A percentile compares a stretch with the other conserved stretches of the same genome.
Evolutionary conservation across 2,329 filamentous ascomycete genomes (phyloP).

Genomic region (Epichloe glyceriae): DNA sequence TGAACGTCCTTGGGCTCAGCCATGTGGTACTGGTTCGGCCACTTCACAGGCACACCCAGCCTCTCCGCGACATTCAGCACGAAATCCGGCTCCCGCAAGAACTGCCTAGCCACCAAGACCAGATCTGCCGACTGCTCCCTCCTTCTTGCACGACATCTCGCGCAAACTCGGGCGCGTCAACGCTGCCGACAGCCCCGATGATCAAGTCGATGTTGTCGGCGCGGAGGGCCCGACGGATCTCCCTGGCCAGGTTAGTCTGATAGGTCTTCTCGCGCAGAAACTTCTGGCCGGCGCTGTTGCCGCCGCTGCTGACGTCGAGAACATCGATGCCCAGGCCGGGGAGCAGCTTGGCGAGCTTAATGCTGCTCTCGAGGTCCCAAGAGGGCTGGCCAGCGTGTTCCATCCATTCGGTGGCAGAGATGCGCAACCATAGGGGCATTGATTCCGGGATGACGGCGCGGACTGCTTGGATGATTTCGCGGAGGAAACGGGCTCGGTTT

Average conservation of each 20-base stretch:
- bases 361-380: constrained; percentile 22
- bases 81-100: constrained; percentile 71
- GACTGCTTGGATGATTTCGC: constrained; percentile 44
- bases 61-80: constrained; percentile 62
- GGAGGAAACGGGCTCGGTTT: constrained; percentile 37
- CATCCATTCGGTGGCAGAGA: constrained; percentile 66
- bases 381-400: constrained; percentile 22
- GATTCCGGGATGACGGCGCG: constrained; percentile 48
- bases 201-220: constrained; percentile 38
- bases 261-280: constrained; percentile 52
- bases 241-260: constrained; percentile 60
- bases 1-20: constrained; percentile 16
- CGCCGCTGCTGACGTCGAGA: constrained; percentile 69
- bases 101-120: constrained; percentile 61
- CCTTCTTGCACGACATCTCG: constrained; percentile 40
- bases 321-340: constrained; percentile 66
- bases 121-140: constrained; percentile 41
- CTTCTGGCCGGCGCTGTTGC: constrained; percentile 50
- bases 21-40: constrained; percentile 53
- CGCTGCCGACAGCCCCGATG: constrained; percentile 63
- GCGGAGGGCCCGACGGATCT: constrained; percentile 53
- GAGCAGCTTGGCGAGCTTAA: constrained; percentile 55
- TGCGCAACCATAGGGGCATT: constrained; percentile 60
- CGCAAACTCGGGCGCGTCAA: constrained; percentile 57
- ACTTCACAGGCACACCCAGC: constrained; percentile 55